Conservation (phyloP, 2,329 filamentous ascomycete species). For the Periconia digitata region DNA sequence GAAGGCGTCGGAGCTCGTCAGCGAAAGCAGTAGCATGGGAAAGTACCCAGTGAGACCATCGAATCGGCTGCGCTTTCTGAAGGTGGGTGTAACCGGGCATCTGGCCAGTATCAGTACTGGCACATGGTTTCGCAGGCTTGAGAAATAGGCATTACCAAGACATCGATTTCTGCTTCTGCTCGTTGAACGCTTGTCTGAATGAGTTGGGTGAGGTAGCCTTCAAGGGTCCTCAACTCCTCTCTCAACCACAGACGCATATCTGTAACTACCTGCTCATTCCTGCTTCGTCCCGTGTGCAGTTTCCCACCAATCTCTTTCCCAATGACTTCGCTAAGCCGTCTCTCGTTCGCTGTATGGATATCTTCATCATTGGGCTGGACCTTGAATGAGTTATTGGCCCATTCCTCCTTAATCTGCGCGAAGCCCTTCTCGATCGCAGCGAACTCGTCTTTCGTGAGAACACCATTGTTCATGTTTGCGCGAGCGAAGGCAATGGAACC, state of each 20-base stretch:
- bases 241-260: conserved; percentile 91
- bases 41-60: conserved; percentile 81
- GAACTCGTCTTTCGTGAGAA: conserved; percentile 74
- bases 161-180: conserved; percentile 73
- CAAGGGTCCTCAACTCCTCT: conserved; percentile 70
- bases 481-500: conserved; percentile 81
- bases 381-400: conserved; percentile 50
- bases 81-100: conserved; percentile 92
- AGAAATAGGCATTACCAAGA: conserved; percentile 47
- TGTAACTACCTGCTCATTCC: conserved; percentile 88
- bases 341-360: conserved; percentile 59
- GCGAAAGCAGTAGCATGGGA: conserved; percentile 72
- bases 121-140: neutral
- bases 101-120: conserved; percentile 8
- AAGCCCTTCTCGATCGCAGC: conserved; percentile 72
- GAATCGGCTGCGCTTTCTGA: conserved; percentile 78
- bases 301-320: conserved; percentile 84
- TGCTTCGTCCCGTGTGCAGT: conserved; percentile 81
- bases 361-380: conserved; percentile 54
- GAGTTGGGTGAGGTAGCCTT: conserved; percentile 67
- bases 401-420: conserved; percentile 56
- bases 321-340: conserved; percentile 72
- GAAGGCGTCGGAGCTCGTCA: conserved; percentile 74
- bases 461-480: conserved; percentile 74
- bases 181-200: conserved; percentile 68